Evolutionary conservation across 208 protist genomes (phyloP).

Genomic region (Crithidia bombi): DNA sequence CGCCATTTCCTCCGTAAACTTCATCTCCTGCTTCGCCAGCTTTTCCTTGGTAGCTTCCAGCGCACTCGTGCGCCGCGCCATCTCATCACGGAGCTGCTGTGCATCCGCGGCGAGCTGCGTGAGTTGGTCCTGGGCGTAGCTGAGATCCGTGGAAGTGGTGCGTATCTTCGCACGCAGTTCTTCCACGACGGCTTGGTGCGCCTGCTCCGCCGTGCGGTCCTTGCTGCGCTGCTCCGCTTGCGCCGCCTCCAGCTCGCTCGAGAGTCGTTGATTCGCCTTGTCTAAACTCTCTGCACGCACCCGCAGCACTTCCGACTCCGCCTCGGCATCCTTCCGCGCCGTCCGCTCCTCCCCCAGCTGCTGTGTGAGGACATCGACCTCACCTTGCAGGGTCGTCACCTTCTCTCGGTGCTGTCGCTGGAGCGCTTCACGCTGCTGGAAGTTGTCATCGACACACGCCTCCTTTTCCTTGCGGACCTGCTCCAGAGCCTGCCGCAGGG

Average conservation of each 20-base stretch:
- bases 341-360: constrained; percentile 62
- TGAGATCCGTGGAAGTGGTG: constrained; percentile 43
- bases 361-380: constrained; percentile 45
- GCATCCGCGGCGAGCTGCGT: constrained; percentile 56
- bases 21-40: constrained; percentile 25
- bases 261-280: constrained; percentile 42
- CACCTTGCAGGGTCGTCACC: constrained; percentile 52
- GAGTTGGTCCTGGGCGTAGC: constrained; percentile 69
- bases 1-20: constrained; percentile 20
- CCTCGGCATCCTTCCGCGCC: constrained; percentile 65
- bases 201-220: constrained; percentile 57
- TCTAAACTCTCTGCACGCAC: constrained; percentile 61
- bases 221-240: constrained; percentile 58
- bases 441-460: constrained; percentile 39
- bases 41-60: constrained; percentile 39
- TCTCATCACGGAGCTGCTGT: constrained; percentile 63
- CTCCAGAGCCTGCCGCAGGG: constrained; percentile 64
- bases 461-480: constrained; percentile 67
- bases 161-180: constrained; percentile 59
- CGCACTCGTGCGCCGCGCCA: constrained; percentile 43
- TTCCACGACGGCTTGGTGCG: constrained; percentile 56
- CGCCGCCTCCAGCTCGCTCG: constrained; percentile 54
- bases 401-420: constrained; percentile 64
- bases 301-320: constrained; percentile 55
- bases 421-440: constrained; percentile 55